These are phyloP conservation scores for Diaporthe sp. DNA, from an alignment of 2,329 filamentous ascomycete species.

Conservation along the genomic window DNA sequence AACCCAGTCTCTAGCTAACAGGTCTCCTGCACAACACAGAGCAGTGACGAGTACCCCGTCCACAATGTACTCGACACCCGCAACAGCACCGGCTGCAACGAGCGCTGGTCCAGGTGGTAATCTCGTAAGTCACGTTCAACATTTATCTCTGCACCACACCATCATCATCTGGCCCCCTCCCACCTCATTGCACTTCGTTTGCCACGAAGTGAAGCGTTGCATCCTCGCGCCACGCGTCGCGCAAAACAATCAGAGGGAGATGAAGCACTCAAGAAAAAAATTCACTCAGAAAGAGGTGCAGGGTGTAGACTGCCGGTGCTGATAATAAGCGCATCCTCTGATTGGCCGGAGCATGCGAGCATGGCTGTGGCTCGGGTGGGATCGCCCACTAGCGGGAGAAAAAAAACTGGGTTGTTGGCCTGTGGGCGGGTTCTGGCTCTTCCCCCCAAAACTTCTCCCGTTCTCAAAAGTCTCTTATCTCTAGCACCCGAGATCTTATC, in stretches of 20 bases:
- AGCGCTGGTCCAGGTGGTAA: constrained; percentile 52
- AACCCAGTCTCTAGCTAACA: constrained; percentile 5
- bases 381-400: constrained; percentile 27
- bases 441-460: constrained; percentile 34
- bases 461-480: constrained; percentile 35
- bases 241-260: background rate
- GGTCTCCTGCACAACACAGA: constrained; percentile 35
- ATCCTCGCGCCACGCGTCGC: constrained; percentile 20
- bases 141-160: background rate
- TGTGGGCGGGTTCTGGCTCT: constrained; percentile 26
- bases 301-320: constrained; percentile 30
- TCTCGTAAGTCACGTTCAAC: constrained; percentile 50
- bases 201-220: background rate
- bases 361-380: constrained; percentile 13
- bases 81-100: constrained; percentile 56
- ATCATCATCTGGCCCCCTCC: background rate
- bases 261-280: background rate
- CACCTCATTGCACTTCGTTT: background rate
- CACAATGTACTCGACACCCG: constrained; percentile 39
- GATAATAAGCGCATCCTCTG: constrained; percentile 20
- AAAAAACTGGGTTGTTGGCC: constrained; percentile 27
- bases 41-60: constrained; percentile 43
- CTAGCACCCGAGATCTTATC: constrained; percentile 34
- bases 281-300: background rate
- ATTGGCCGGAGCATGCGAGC: background rate